Percentiles rank a stretch among this genome's conserved stretches.
These are phyloP conservation scores for Heliosperma pusillum DNA, from an alignment of 148 eudicot genomes.

Conservation along the genomic window DNA sequence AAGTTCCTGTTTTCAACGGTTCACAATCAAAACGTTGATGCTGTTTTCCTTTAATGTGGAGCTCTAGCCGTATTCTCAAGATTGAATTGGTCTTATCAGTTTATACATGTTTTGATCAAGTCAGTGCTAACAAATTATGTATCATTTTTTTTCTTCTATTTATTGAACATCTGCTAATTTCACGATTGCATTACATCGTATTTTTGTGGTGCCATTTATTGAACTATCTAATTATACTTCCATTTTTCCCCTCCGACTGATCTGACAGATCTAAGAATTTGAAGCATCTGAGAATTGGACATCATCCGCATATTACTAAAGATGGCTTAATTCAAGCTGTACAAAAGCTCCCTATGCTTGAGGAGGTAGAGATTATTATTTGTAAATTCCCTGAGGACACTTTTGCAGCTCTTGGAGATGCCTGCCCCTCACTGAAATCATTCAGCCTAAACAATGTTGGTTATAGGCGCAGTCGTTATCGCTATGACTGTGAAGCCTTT, in stretches of 20 bases:
- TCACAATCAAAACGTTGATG: neutral
- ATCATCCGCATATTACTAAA: constrained; percentile 28
- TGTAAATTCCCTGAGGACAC: constrained; percentile 23
- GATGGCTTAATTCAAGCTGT: constrained; percentile 40
- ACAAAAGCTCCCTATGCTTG: constrained; percentile 41
- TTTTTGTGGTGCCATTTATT: neutral
- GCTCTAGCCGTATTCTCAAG: neutral
- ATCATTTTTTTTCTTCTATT: neutral
- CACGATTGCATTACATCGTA: neutral
- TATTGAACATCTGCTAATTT: neutral
- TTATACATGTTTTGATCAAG: neutral
- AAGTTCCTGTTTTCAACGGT: neutral
- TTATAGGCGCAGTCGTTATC: constrained; percentile 9
- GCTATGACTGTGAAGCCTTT: constrained; percentile 29
- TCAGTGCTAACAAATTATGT: neutral
- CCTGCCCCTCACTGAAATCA: constrained; percentile 53
- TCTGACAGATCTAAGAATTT: constrained; percentile 32
- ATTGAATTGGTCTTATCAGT: too few relatives aligned
- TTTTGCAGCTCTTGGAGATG: constrained; percentile 39
- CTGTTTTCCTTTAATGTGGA: neutral
- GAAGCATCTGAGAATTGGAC: constrained; percentile 42
- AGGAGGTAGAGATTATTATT: constrained; percentile 50
- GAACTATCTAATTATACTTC: too few relatives aligned
- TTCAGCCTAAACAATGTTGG: constrained; percentile 36
- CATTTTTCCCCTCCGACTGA: neutral